phyloP scores from a whole-genome alignment of 306 rosid species.

The Phaseolus lunatus region DNA sequence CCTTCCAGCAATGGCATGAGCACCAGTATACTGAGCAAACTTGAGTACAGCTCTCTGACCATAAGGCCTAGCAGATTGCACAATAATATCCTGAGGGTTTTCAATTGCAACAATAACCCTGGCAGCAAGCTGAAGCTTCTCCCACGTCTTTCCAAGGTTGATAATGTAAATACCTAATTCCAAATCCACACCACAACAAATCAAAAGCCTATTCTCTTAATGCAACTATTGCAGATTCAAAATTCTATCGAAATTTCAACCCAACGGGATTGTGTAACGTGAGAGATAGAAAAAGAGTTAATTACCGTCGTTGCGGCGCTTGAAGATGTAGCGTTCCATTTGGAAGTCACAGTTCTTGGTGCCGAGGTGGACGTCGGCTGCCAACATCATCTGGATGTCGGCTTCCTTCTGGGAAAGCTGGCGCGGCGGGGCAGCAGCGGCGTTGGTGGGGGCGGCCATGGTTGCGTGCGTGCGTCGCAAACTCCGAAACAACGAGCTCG shows the following conservation, averaged over 20 bases:
- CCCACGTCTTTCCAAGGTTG: constrained; percentile 86
- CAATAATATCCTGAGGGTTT: constrained; percentile 80
- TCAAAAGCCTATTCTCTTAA: neutral
- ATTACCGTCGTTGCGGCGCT: constrained; percentile 87
- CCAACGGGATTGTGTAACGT: neutral
- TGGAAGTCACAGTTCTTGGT: constrained; percentile 86
- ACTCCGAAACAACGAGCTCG: neutral
- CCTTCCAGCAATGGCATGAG: constrained; percentile 84
- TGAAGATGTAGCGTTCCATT: constrained; percentile 92
- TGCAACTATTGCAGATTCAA: neutral
- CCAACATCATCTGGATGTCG: constrained; percentile 89
- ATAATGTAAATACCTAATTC: constrained; percentile 75
- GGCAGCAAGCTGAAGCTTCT: constrained; percentile 83
- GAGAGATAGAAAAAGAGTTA: too few species aligned
- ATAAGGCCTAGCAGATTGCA: constrained; percentile 84
- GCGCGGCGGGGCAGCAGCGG: constrained; percentile 58
- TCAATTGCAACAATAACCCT: constrained; percentile 86
- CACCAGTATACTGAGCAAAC: constrained; percentile 86
- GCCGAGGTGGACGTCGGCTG: constrained; percentile 87
- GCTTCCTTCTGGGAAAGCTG: constrained; percentile 81
- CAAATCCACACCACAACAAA: neutral
- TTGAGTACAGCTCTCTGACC: constrained; percentile 88
- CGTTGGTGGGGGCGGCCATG: constrained; percentile 60
- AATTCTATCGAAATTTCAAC: neutral
- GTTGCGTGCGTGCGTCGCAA: neutral